phyloP scores from a whole-genome alignment of 371 early-diverging fungal genomes.

The Sporodiniella umbellata region DNA sequence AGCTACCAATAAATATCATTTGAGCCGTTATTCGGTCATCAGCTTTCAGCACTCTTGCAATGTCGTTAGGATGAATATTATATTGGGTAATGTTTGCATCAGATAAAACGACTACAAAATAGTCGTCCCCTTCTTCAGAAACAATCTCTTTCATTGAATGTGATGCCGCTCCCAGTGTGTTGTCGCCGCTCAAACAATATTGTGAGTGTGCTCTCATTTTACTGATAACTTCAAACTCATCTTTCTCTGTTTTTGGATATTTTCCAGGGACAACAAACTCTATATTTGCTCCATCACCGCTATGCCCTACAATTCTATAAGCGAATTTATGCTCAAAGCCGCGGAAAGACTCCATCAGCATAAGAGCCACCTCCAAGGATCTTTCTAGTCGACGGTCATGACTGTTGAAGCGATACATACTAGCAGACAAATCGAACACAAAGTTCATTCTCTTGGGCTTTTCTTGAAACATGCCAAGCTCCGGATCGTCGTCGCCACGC shows the following conservation, averaged over 20 bases:
- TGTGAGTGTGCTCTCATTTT: constrained; percentile 68
- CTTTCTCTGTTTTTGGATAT: constrained; percentile 77
- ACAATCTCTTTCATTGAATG: constrained; percentile 70
- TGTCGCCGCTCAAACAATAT: constrained; percentile 75
- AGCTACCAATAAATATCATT: constrained; percentile 71
- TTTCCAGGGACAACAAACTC: constrained; percentile 68
- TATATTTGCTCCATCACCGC: constrained; percentile 75
- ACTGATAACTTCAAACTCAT: constrained; percentile 64
- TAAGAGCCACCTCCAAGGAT: constrained; percentile 70
- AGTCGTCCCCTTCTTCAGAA: constrained; percentile 76
- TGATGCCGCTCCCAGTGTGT: constrained; percentile 69
- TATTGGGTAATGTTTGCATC: constrained; percentile 87
- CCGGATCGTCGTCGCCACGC: constrained; percentile 76
- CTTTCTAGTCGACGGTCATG: constrained; percentile 70
- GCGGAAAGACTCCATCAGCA: constrained; percentile 85
- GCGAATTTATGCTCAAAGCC: constrained; percentile 80
- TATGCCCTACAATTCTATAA: constrained; percentile 78
- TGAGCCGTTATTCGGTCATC: constrained; percentile 67
- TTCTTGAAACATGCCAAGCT: constrained; percentile 62
- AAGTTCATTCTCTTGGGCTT: constrained; percentile 80
- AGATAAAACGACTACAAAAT: constrained; percentile 76
- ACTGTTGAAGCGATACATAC: constrained; percentile 75
- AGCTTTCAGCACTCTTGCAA: constrained; percentile 66
- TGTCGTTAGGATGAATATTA: constrained; percentile 71
- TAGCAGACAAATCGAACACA: constrained; percentile 80